Evolutionary conservation across 192 early-diverging fungal species (phyloP), one percentile per base, ranked within the genome.

Genomic region (Coemansia sp.): DNA sequence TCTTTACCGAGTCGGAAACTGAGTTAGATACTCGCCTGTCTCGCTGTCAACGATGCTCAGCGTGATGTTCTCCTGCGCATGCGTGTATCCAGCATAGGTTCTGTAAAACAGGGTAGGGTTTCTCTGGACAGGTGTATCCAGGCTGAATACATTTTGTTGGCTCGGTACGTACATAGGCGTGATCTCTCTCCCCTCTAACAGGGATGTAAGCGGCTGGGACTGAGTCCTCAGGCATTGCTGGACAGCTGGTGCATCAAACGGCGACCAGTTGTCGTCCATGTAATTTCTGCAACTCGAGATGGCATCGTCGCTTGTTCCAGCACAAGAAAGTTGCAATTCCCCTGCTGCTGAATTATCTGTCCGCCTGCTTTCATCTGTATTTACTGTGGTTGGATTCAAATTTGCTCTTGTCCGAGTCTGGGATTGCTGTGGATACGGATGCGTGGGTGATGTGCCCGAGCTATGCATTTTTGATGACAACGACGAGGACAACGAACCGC

Each of bases 21-120:
- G 68, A 8, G 41, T 40, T 25, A 77, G 65, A 52, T 54, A 71
- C 31, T 77, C 74, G 57, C 74, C 74, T 31, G 74, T 59, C 19
- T 77, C 74, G n/a, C 67, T 19, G 29, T 77, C 68, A 17, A 70
- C 14, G 5, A 77, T 61, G 23, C 61, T 61, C 20, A 77, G 38
- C 3, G 64, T 67, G 36, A 77, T 71, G n/a, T 56, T 56, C 41
- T 77, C 74, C 8, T 28, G 41, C 1, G 74, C 62, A 28, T 58
- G 61, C 25, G 22, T 36, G 41, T 70, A 65, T 23, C 74, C 68
- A 22, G 57, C 68, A 53, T 67, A 77, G 1, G 68, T 71, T 15
- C 57, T 67, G 5, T 44, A 25, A 28, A 70, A 62, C 13, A 34
- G 25, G 2, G 52, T 42, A 2, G 68, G 57, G 31, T 64, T 50